Evolutionary conservation across 805 yeast species (phyloP).

Genomic region (Kodamaea lidongshanica): DNA sequence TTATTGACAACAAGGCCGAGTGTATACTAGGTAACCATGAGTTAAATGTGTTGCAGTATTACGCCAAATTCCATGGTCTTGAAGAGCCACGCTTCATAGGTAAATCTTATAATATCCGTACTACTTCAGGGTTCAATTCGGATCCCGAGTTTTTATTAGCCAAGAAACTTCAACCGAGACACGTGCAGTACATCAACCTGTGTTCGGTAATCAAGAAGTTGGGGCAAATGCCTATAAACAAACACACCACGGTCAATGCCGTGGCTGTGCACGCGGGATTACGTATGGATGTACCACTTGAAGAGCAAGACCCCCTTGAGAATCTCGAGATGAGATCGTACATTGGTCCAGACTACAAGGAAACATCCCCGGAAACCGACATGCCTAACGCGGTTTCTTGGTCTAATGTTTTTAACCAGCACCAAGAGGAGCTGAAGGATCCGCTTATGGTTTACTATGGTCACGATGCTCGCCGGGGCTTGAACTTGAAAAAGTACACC

Average conservation of each 20-base stretch:
- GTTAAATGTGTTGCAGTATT: conserved; percentile 58
- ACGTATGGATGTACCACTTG: conserved; percentile 54
- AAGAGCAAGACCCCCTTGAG: conserved; percentile 55
- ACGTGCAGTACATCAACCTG: conserved; percentile 50
- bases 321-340: conserved; percentile 66
- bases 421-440: conserved; percentile 32
- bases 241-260: conserved; percentile 24
- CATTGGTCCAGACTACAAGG: conserved; percentile 56
- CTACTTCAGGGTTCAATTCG: conserved; percentile 17
- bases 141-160: conserved; percentile 44
- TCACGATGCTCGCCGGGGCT: conserved; percentile 79
- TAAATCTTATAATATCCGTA: neutral
- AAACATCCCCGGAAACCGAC: conserved; percentile 46
- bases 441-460: conserved; percentile 64
- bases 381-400: conserved; percentile 40
- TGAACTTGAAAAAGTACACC: conserved; percentile 56
- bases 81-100: conserved; percentile 23
- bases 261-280: conserved; percentile 83
- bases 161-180: conserved; percentile 50
- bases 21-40: conserved; percentile 92
- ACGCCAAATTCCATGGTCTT: conserved; percentile 54
- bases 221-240: conserved; percentile 51
- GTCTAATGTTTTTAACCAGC: conserved; percentile 51
- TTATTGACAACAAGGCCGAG: conserved; percentile 47
- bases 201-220: conserved; percentile 61